Base-by-base conservation (phyloP, 2,329 filamentous ascomycete genomes). In the Fusarium sp. region DNA sequence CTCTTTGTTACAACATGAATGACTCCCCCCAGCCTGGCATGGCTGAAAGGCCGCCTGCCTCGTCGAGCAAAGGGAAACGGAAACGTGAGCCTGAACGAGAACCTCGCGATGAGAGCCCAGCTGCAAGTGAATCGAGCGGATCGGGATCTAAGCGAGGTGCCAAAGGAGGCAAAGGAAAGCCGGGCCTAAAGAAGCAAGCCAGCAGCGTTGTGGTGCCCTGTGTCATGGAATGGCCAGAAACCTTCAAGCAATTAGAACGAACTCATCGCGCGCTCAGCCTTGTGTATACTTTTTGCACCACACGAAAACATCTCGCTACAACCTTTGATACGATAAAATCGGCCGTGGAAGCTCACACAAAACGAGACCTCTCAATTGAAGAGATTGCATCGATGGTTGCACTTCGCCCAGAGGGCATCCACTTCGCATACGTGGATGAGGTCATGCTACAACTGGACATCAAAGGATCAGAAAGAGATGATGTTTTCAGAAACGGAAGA, bases 271-370 rank as follows among this genome's bases (percentile, higher is more conserved):
- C 96, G 1, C 81, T 99, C 64, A 99, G 97, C 73, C 82, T 98
- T 2, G 93, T 98, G 1, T 97, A 93, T 74, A 98, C 96, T 0
- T 98, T 99, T 77, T 97, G 93, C 81, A 96, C 90, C 77, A 95
- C 95, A 1, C 89, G 96, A 49, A 97, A 97, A 77, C 92, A 98
- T 74, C 85, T 98, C 27, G 90, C 92, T 0, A 98, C 96, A 0
- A 97, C 95, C 0, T 93, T 97, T 71, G 91, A 96, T 14, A 97
- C 91, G 6, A 91, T 99, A 50, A 93, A 90, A 72, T 87, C 89
- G 8, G 88, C 95, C 0, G 95, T 98, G 1, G 93, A 97, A 78
- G 87, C 87, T 0, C 93, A 97, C 76, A 93, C 89, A 65, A 90
- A 91, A 73, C 86, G 87, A 23, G 83, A 89, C 16, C 80, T 99